Evolutionary conservation across 345 rosid species (phyloP).

Genomic region (Syzygium aqueum): DNA sequence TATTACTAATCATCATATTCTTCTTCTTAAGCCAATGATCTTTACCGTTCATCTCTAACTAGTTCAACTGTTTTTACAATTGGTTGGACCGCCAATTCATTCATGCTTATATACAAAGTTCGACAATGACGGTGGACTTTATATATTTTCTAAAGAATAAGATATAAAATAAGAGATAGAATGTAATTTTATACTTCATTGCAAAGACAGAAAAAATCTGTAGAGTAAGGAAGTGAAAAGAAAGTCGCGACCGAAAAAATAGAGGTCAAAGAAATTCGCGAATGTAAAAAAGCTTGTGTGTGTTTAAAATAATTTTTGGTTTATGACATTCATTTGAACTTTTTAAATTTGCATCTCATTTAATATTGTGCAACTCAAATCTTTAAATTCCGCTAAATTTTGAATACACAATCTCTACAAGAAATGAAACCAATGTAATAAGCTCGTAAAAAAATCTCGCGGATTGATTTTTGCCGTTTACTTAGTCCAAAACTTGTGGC

Average conservation of each 20-base stretch:
- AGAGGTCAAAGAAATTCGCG: background rate
- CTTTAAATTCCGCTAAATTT: background rate
- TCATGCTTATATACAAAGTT: background rate
- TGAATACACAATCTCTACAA: background rate
- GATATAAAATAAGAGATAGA: background rate
- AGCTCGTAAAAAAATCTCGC: background rate
- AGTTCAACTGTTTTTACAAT: background rate
- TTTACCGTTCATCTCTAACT: background rate
- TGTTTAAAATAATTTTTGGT: background rate
- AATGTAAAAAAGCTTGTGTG: background rate
- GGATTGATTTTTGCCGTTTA: background rate
- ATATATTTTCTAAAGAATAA: background rate
- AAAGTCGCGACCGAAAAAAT: background rate
- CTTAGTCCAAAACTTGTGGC: background rate
- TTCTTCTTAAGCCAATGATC: background rate
- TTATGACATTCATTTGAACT: background rate
- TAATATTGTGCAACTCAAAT: background rate
- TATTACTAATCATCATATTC: background rate
- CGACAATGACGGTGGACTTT: background rate
- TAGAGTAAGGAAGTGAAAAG: no score
- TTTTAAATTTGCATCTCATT: background rate
- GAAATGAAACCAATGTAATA: background rate
- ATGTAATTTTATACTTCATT: background rate
- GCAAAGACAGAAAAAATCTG: no score
- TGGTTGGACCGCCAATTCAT: background rate